Evolutionary conservation across 805 yeast species (phyloP).

Genomic region (Wickerhamiella shivajii): DNA sequence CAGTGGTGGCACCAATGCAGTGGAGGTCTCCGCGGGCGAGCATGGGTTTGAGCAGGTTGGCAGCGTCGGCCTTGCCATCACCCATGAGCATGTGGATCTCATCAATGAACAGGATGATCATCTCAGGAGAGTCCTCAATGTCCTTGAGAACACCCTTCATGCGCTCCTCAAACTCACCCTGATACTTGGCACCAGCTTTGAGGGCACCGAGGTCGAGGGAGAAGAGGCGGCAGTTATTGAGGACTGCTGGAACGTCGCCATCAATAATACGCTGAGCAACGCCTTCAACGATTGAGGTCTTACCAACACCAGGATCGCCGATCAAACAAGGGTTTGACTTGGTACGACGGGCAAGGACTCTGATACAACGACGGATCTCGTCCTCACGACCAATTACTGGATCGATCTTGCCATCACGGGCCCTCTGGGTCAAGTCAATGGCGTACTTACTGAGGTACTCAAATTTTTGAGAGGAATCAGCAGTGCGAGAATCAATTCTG

Average conservation of each 20-base stretch:
- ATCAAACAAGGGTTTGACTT: slow-evolving; percentile 92
- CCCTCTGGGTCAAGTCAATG: slow-evolving; percentile 82
- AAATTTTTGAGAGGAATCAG: slow-evolving; percentile 72
- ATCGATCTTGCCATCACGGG: slow-evolving; percentile 86
- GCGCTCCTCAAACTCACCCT: slow-evolving; percentile 98
- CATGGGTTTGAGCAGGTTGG: slow-evolving; percentile 92
- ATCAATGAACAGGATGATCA: slow-evolving; percentile 86
- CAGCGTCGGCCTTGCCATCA: slow-evolving; percentile 95
- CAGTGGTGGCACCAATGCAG: slow-evolving; percentile 97
- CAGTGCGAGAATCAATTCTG: slow-evolving; percentile 83
- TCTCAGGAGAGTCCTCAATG: slow-evolving; percentile 70
- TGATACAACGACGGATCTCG: slow-evolving; percentile 87
- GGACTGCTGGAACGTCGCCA: slow-evolving; percentile 82
- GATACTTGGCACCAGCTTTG: slow-evolving; percentile 97
- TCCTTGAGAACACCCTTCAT: slow-evolving; percentile 92
- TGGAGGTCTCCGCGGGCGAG: slow-evolving; percentile 92
- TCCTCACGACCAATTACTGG: slow-evolving; percentile 99
- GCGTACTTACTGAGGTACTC: slow-evolving; percentile 87
- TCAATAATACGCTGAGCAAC: slow-evolving; percentile 95
- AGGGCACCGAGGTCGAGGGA: slow-evolving; percentile 90
- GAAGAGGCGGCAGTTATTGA: slow-evolving; percentile 66
- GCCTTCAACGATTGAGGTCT: slow-evolving; percentile 95
- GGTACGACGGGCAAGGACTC: slow-evolving; percentile 92
- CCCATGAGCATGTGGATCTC: slow-evolving; percentile 99
- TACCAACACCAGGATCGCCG: slow-evolving; percentile 99